These are phyloP conservation scores for Ailanthus altissimus DNA, from an alignment of 345 rosid species.

Conservation along the genomic window DNA sequence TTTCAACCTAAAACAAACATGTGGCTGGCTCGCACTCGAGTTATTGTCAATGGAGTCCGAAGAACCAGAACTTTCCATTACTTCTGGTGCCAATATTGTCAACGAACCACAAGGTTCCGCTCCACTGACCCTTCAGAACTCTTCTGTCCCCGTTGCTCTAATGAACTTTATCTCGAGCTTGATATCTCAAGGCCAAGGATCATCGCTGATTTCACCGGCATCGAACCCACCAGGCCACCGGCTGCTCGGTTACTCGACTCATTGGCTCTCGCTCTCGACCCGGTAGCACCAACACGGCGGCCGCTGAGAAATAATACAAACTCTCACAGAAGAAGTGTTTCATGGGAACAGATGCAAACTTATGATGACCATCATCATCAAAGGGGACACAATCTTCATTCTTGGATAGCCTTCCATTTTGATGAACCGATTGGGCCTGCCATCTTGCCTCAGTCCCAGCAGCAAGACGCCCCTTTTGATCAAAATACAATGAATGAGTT, in stretches of 20 bases:
- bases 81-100: slow-evolving; percentile 71
- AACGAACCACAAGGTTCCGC: slow-evolving; percentile 46
- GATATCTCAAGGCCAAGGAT: slow-evolving; percentile 44
- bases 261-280: slow-evolving; percentile 30
- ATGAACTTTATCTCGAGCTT: slow-evolving; percentile 48
- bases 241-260: slow-evolving; percentile 26
- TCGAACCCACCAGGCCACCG: slow-evolving; percentile 4
- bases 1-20: slow-evolving; percentile 1
- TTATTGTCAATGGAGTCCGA: slow-evolving; percentile 52
- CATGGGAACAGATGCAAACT: slow-evolving; percentile 41
- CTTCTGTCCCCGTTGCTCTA: slow-evolving; percentile 57
- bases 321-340: slow-evolving; percentile 17
- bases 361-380: slow-evolving; percentile 10
- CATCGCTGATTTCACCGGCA: slow-evolving; percentile 5
- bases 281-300: slow-evolving; percentile 1
- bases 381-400: slow-evolving; percentile 11
- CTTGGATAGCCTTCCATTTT: slow-evolving; percentile 65
- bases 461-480: slow-evolving; percentile 3
- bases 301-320: background rate
- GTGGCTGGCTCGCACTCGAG: slow-evolving; percentile 45
- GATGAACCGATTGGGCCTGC: slow-evolving; percentile 15
- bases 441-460: background rate
- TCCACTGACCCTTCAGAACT: slow-evolving; percentile 37
- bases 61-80: slow-evolving; percentile 66
- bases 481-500: background rate